Percentiles rank a stretch among this genome's conserved stretches.
Evolutionary conservation across 2,329 filamentous ascomycete genomes (phyloP).

Genomic region (Bertia moriformis): DNA sequence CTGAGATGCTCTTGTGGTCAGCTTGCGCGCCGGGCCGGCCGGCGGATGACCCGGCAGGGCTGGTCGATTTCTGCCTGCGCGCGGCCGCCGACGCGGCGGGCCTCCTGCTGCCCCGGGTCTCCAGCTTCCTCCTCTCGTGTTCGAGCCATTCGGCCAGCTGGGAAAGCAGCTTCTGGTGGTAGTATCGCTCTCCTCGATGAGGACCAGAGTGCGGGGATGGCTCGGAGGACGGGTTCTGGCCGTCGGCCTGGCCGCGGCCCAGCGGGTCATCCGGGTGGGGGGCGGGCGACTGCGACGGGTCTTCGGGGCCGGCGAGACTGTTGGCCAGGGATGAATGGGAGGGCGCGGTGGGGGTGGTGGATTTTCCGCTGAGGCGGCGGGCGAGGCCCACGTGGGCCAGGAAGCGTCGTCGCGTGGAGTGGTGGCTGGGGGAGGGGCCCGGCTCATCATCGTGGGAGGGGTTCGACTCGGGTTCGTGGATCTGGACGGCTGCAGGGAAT

Average conservation of each 20-base stretch:
- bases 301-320: background rate
- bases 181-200: background rate
- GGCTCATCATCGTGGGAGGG: background rate
- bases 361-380: background rate
- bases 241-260: background rate
- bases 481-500: background rate
- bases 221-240: background rate
- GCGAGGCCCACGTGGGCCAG: background rate
- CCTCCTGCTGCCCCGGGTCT: conserved; percentile 12
- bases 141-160: conserved; percentile 77
- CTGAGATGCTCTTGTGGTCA: too few relatives aligned
- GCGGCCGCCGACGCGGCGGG: too few relatives aligned
- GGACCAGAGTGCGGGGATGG: background rate
- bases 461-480: background rate
- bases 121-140: conserved; percentile 58
- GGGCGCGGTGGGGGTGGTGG: background rate
- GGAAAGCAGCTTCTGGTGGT: conserved; percentile 39
- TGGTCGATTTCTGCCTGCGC: conserved; percentile 5
- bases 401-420: too few relatives aligned
- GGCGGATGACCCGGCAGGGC: conserved; percentile 1
- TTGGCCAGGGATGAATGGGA: background rate
- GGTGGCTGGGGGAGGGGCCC: background rate
- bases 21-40: too few relatives aligned
- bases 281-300: background rate
- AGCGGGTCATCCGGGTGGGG: background rate